Evolutionary conservation across 768 basidiomycete species (phyloP).

Genomic region (Tricholoma saponaceum): DNA sequence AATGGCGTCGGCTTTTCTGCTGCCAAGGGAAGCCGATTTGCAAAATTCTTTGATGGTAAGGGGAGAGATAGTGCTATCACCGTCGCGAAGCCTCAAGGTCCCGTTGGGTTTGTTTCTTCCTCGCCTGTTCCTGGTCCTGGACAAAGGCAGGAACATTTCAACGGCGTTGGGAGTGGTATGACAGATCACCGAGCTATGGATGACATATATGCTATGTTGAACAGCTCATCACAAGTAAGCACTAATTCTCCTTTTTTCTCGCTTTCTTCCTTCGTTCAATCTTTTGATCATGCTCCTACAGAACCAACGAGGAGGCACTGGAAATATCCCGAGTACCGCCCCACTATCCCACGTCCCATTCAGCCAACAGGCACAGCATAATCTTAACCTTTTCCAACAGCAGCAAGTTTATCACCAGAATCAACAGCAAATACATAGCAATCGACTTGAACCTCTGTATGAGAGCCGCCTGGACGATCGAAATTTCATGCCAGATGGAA

Average conservation of each 20-base stretch:
- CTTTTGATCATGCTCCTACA: constrained; percentile 9
- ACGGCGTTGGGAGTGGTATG: constrained; percentile 29
- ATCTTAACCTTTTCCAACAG: constrained; percentile 36
- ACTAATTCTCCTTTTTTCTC: background rate
- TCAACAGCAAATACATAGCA: constrained; percentile 35
- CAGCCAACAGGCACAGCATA: constrained; percentile 30
- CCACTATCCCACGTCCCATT: constrained; percentile 26
- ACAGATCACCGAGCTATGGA: constrained; percentile 65
- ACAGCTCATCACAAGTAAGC: constrained; percentile 68
- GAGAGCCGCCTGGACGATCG: constrained; percentile 74
- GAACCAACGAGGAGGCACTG: constrained; percentile 28
- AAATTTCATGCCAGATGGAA: constrained; percentile 76
- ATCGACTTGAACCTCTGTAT: constrained; percentile 64
- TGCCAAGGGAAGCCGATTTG: constrained; percentile 77
- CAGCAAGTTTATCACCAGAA: constrained; percentile 38
- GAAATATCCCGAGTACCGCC: constrained; percentile 14
- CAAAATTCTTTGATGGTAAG: constrained; percentile 85
- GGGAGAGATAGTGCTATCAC: constrained; percentile 36
- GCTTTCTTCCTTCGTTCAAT: background rate
- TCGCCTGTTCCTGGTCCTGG: constrained; percentile 35
- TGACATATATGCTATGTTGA: constrained; percentile 79
- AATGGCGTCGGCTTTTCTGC: constrained; percentile 43
- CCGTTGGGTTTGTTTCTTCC: constrained; percentile 36
- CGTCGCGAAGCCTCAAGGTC: constrained; percentile 33
- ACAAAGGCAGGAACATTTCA: constrained; percentile 46